Evolutionary conservation across 2,329 filamentous ascomycete species (phyloP).

Genomic region (Aureobasidium namibiae): DNA sequence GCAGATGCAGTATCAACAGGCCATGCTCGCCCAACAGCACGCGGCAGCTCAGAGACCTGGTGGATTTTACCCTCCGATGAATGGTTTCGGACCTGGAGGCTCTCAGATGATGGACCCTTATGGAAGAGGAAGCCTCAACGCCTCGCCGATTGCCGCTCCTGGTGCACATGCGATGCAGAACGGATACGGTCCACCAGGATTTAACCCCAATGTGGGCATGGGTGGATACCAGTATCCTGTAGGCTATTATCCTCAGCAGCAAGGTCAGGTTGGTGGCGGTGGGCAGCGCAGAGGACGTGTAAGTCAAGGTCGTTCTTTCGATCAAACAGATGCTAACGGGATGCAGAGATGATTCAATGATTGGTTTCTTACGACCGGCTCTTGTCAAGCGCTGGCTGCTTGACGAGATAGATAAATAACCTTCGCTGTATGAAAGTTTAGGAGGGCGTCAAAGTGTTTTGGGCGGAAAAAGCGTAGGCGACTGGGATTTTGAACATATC

Average conservation of each 20-base stretch:
- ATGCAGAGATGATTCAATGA: constrained; percentile 12
- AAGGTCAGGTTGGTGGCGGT: constrained; percentile 39
- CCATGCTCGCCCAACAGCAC: constrained; percentile 37
- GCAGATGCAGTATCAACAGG: constrained; percentile 51
- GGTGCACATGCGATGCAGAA: constrained; percentile 30
- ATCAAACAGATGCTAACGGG: background rate
- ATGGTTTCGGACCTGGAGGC: constrained; percentile 21
- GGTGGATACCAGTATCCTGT: constrained; percentile 44
- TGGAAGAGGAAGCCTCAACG: constrained; percentile 28
- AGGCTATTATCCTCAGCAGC: constrained; percentile 32
- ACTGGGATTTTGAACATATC: constrained; percentile 9
- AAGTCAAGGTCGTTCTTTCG: constrained; percentile 19
- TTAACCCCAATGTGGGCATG: constrained; percentile 31
- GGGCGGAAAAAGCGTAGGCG: constrained; percentile 5
- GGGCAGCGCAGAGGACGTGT: constrained; percentile 47
- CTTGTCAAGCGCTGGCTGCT: constrained; percentile 13
- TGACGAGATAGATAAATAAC: constrained; percentile 1
- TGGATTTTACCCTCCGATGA: constrained; percentile 26
- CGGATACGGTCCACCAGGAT: constrained; percentile 35
- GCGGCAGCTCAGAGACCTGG: constrained; percentile 24
- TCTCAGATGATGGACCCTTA: constrained; percentile 33
- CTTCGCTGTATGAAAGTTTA: constrained; percentile 9
- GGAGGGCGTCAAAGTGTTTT: background rate
- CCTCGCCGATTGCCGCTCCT: constrained; percentile 32
- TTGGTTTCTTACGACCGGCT: background rate